A percentile compares a stretch with the other conserved stretches of the same genome.
Conservation (phyloP, 192 early-diverging fungal species). For the Rhizoclosmatium globosum region DNA sequence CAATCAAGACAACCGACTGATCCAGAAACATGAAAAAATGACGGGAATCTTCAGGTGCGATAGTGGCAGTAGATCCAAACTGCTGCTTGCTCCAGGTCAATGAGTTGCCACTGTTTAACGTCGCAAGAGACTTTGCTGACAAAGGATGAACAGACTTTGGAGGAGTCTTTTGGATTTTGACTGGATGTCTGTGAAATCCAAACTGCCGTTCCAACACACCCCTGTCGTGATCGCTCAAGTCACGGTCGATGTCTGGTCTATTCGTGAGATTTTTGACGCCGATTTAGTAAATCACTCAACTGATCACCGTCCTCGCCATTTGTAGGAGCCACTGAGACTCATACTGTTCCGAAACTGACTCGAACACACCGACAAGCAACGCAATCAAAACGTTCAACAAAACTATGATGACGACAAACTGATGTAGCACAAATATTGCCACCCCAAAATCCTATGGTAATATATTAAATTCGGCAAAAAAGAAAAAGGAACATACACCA, state of each 20-base stretch:
- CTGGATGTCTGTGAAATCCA: conserved; percentile 25
- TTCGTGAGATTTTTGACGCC: too few species aligned
- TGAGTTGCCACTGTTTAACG: neutral
- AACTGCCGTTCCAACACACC: conserved; percentile 7
- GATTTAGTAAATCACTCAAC: neutral
- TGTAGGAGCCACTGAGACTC: conserved; percentile 31
- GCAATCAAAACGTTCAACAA: conserved; percentile 29
- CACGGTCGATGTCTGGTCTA: conserved; percentile 8
- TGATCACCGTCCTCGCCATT: conserved; percentile 19
- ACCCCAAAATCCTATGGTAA: conserved; percentile 5
- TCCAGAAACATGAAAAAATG: conserved; percentile 32
- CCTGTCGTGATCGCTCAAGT: neutral
- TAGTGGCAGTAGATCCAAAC: too few species aligned
- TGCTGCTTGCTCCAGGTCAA: too few species aligned
- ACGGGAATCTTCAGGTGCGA: neutral
- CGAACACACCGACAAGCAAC: conserved; percentile 21
- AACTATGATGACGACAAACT: conserved; percentile 17
- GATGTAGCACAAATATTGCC: conserved; percentile 7
- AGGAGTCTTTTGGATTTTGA: neutral
- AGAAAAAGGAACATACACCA: neutral
- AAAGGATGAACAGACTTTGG: too few species aligned
- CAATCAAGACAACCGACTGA: neutral
- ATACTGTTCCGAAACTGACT: conserved; percentile 9
- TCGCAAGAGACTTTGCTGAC: too few species aligned
- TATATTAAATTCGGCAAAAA: neutral